Conservation (phyloP, 1,284 basidiomycete species). For the Boletus mariae region DNA sequence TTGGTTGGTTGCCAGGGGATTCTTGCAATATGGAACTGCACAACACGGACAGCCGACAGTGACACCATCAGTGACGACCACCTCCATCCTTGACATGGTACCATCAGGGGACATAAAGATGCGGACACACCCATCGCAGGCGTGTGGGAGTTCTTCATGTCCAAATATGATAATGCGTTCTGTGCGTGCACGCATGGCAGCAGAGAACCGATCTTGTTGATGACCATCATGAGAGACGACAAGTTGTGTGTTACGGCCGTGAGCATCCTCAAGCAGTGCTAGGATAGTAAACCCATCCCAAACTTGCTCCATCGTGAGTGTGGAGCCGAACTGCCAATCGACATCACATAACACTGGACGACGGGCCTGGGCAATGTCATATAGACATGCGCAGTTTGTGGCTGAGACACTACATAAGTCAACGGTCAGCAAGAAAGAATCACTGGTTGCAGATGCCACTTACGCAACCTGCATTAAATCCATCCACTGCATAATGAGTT, state of each 20-base stretch:
- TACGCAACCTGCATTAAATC: too few species aligned
- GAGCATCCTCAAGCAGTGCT: background rate
- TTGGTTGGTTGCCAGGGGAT: background rate
- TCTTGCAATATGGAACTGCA: background rate
- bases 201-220: background rate
- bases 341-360: background rate
- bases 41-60: background rate
- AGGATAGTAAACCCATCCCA: background rate
- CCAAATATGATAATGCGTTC: background rate
- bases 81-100: background rate
- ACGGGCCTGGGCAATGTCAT: background rate
- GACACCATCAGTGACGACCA: constrained; percentile 1
- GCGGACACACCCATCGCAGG: background rate
- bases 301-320: background rate
- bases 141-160: background rate
- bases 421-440: too few species aligned
- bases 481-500: background rate
- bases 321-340: background rate
- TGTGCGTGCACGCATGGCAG: background rate
- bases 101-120: background rate
- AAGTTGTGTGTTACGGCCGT: too few species aligned
- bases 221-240: background rate
- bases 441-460: too few species aligned
- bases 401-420: too few species aligned
- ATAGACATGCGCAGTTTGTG: background rate